phyloP scores from a whole-genome alignment of 176 grass and related monocot species.

The Chrysopogon serrulatus region DNA sequence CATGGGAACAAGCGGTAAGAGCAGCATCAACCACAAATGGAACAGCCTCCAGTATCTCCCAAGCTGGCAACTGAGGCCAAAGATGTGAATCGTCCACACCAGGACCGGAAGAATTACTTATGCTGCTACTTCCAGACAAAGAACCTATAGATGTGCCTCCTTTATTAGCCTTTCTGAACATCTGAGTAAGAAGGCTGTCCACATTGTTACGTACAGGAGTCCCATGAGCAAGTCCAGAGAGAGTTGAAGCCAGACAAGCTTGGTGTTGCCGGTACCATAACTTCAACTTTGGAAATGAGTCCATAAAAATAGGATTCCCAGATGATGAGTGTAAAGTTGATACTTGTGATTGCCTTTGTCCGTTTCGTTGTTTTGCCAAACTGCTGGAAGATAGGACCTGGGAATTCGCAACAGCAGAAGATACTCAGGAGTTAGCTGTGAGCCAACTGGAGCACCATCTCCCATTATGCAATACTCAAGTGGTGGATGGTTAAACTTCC shows the following conservation, averaged over 20 bases:
- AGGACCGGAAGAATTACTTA: conserved; percentile 71
- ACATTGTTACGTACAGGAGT: conserved; percentile 87
- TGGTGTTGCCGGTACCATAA: conserved; percentile 92
- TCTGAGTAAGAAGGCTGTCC: conserved; percentile 84
- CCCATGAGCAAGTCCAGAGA: conserved; percentile 82
- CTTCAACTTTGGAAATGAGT: conserved; percentile 96
- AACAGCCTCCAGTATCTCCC: conserved; percentile 96
- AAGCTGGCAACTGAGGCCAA: conserved; percentile 93
- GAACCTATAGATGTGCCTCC: conserved; percentile 55
- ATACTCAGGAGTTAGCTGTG: conserved; percentile 93
- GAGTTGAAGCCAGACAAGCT: conserved; percentile 96
- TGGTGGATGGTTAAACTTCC: conserved; percentile 99
- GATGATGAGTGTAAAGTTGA: conserved; percentile 35
- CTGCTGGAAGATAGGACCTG: conserved; percentile 36
- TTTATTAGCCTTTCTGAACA: conserved; percentile 84
- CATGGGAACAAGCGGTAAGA: conserved; percentile 94
- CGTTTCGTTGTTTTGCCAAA: conserved; percentile 35
- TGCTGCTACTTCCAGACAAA: conserved; percentile 76
- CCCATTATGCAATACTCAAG: conserved; percentile 92
- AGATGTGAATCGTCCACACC: conserved; percentile 57
- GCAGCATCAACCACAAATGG: conserved; percentile 98
- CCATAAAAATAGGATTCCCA: conserved; percentile 73
- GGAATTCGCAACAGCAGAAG: conserved; percentile 83
- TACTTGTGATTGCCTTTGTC: conserved; percentile 22
- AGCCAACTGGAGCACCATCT: conserved; percentile 92